phyloP scores from a whole-genome alignment of 306 rosid species.

The Rosa multiflora region DNA sequence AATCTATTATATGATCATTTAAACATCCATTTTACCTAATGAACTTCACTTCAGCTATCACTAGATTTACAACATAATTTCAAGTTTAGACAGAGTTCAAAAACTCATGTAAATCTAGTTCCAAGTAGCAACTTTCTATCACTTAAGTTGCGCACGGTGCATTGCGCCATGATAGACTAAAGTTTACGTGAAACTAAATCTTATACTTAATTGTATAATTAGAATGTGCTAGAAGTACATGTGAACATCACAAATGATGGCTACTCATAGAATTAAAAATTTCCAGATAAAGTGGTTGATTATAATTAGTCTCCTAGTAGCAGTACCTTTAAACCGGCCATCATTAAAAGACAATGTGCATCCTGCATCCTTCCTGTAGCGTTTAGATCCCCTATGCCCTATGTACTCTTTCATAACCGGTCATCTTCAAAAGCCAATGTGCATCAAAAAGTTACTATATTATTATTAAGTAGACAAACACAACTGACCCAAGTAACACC shows the following conservation, averaged over 20 bases:
- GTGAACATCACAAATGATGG: not conserved
- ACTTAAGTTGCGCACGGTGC: not conserved
- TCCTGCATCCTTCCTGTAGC: conserved; percentile 97
- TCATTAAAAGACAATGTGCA: conserved; percentile 83
- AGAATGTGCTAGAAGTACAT: not conserved
- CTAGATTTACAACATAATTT: not conserved
- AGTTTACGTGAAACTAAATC: not conserved
- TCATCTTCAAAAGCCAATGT: conserved; percentile 70
- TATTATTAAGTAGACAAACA: too few relatives aligned
- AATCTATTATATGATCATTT: too few relatives aligned
- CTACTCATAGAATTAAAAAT: not conserved
- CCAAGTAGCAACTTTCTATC: not conserved
- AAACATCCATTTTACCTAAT: too few relatives aligned
- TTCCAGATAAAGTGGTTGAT: not conserved
- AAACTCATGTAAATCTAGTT: not conserved
- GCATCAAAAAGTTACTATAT: too few relatives aligned
- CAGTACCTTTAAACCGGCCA: conserved; percentile 88
- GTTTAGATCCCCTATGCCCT: conserved; percentile 77
- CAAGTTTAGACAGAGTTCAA: not conserved
- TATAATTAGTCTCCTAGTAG: not conserved
- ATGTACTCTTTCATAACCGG: conserved; percentile 94
- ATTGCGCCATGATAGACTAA: not conserved
- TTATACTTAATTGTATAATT: not conserved
- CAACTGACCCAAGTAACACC: conserved; percentile 1
- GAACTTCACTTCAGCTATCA: not conserved